Conservation (phyloP, 2,329 filamentous ascomycete genomes). For the Emericellopsis cladophorae region DNA sequence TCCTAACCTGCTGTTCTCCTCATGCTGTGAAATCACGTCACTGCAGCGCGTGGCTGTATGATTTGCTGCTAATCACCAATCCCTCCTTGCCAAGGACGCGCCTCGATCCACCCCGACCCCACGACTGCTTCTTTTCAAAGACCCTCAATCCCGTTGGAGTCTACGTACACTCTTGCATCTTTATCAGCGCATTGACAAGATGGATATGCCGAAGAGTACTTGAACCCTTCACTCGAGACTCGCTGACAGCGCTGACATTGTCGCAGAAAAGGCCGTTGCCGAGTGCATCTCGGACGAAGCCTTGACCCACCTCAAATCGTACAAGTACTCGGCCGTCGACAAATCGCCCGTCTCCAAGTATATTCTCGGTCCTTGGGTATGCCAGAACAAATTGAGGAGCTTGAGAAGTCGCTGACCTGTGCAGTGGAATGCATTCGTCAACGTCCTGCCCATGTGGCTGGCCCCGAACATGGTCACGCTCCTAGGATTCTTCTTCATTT, state of each 20-base stretch:
- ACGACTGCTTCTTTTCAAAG: too few species aligned
- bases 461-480: conserved; percentile 97
- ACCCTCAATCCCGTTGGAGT: too few species aligned
- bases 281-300: conserved; percentile 82
- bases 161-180: too few species aligned
- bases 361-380: conserved; percentile 88
- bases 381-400: conserved; percentile 15
- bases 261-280: conserved; percentile 37
- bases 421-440: conserved; percentile 94
- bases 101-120: too few species aligned
- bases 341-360: conserved; percentile 90
- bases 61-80: too few species aligned
- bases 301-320: conserved; percentile 79
- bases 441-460: conserved; percentile 87
- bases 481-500: conserved; percentile 86
- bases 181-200: too few species aligned
- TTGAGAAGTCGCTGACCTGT: conserved; percentile 3
- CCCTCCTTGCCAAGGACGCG: too few species aligned
- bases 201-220: too few species aligned
- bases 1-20: too few species aligned
- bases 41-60: too few species aligned
- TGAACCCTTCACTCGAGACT: background rate
- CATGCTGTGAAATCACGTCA: too few species aligned
- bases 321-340: conserved; percentile 97
- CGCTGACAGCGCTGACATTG: background rate